phyloP scores from a whole-genome alignment of 2,329 filamentous ascomycete species.

The Aspergillus nomiae region DNA sequence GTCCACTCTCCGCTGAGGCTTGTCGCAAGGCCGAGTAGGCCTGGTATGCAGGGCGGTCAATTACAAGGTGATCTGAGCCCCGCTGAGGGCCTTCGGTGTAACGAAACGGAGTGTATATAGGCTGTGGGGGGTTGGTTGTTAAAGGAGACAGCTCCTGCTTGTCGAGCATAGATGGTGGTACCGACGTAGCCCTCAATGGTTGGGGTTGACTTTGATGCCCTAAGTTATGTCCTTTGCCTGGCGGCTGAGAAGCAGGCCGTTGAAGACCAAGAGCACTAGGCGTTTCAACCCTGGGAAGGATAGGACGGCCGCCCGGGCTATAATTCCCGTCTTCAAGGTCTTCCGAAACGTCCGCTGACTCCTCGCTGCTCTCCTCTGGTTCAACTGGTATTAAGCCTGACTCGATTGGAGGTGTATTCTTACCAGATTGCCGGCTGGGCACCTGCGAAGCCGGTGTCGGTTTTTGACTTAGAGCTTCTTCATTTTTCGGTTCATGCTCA shows the following conservation, averaged over 20 bases:
- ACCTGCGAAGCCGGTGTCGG: constrained; percentile 10
- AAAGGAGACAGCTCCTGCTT: constrained; percentile 31
- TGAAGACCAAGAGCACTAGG: constrained; percentile 22
- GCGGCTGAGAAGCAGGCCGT: constrained; percentile 31
- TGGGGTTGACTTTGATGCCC: constrained; percentile 4
- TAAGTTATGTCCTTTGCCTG: constrained; percentile 9
- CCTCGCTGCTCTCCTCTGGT: constrained; percentile 21
- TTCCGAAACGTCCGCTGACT: constrained; percentile 13
- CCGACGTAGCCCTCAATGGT: constrained; percentile 26
- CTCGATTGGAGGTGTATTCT: constrained; percentile 23
- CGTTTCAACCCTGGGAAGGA: constrained; percentile 35
- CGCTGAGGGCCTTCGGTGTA: constrained; percentile 47
- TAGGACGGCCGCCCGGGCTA: constrained; percentile 57
- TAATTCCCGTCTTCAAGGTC: constrained; percentile 43
- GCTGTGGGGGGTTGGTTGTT: constrained; percentile 39
- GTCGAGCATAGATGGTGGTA: constrained; percentile 27
- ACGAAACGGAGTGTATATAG: constrained; percentile 49
- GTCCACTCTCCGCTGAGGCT: constrained; percentile 46
- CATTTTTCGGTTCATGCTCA: constrained; percentile 40
- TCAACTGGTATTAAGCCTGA: constrained; percentile 39
- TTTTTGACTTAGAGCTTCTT: constrained; percentile 13
- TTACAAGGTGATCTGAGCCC: constrained; percentile 40
- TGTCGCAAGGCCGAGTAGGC: constrained; percentile 51
- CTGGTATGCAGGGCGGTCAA: constrained; percentile 47
- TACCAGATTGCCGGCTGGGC: constrained; percentile 12